Evolutionary conservation across 768 basidiomycete genomes (phyloP), one percentile per base, ranked within the genome.

Genomic region (Lactarius sp.): DNA sequence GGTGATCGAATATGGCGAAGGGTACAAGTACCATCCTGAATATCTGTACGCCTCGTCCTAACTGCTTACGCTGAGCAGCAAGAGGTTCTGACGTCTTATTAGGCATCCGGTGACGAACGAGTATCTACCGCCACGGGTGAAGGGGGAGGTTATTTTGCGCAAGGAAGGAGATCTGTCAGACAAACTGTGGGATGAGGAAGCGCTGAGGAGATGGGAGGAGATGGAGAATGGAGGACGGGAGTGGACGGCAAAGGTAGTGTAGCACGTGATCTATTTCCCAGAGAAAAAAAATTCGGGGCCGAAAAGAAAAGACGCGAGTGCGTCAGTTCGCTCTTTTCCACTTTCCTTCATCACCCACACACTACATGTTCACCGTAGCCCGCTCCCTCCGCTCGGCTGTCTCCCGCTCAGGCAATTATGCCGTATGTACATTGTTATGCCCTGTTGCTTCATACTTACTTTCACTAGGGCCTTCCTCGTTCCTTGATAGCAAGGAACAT

Each of bases 401-500:
- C 63, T 76, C 80, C 66, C 85, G 85, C 75, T 76, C 83, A 57
- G 85, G 83, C 75, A 79, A 76, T 74, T 85, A 84, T 83, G 83
- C 85, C 71, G 87, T 83, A 74, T 64, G 81, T 78, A 22, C 9
- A 42, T 12, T 4, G 27, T 10, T 22, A 50, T 20, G 33, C 27
- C 6, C 12, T 22, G 47, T 37, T 20, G 20, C 27, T 18, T 33
- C 13, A 20, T 70, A 36, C 60, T 63, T 63, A 70, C 59, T 53
- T 57, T 66, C 36, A 59, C 10, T 62, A 89, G 87, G 82, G 81
- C 70, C 76, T 87, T 71, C 83, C 86, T 68, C 87, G 88, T 70
- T 83, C 85, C 65, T 78, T 81, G 75, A 85, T 93, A 75, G 90
- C 90, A 70, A 86, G 94, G 76, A 92, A 88, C 80, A 94, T 95